These are phyloP conservation scores for Boletellus ananas DNA, from an alignment of 768 basidiomycete genomes.

Conservation along the genomic window DNA sequence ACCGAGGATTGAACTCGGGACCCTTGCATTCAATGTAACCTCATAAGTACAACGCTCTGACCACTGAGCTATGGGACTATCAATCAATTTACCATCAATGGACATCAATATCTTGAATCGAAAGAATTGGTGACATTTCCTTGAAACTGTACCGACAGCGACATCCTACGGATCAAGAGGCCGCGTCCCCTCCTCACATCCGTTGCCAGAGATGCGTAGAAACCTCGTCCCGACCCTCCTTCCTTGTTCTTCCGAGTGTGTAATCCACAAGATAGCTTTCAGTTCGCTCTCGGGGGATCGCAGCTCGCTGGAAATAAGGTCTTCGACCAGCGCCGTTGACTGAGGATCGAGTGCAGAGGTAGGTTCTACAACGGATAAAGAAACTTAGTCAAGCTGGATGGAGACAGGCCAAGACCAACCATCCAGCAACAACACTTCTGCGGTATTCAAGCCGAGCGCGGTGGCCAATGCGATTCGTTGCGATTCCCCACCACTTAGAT, in stretches of 20 bases:
- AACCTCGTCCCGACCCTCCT: constrained; percentile 70
- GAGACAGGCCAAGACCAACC: constrained; percentile 43
- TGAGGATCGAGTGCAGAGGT: constrained; percentile 82
- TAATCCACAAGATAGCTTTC: constrained; percentile 84
- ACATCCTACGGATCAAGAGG: constrained; percentile 27
- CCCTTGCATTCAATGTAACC: constrained; percentile 54
- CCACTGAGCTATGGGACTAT: constrained; percentile 58
- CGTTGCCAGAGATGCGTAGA: constrained; percentile 44
- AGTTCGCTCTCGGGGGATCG: constrained; percentile 44
- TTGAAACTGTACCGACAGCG: no score
- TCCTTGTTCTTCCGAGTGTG: constrained; percentile 81
- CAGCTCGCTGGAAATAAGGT: constrained; percentile 51
- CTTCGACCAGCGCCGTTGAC: constrained; percentile 64
- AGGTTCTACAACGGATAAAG: constrained; percentile 54
- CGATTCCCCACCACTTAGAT: constrained; percentile 81
- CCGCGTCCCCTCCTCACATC: constrained; percentile 39
- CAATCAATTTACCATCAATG: not conserved
- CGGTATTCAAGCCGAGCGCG: constrained; percentile 66
- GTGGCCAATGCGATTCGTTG: constrained; percentile 80
- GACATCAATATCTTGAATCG: not conserved
- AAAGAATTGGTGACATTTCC: no score
- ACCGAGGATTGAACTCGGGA: constrained; percentile 63
- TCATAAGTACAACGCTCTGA: constrained; percentile 62
- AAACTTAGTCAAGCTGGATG: not conserved
- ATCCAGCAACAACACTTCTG: constrained; percentile 76